These are phyloP conservation scores for Epichloe baconii DNA, from an alignment of 2,329 filamentous ascomycete species.

Conservation along the genomic window DNA sequence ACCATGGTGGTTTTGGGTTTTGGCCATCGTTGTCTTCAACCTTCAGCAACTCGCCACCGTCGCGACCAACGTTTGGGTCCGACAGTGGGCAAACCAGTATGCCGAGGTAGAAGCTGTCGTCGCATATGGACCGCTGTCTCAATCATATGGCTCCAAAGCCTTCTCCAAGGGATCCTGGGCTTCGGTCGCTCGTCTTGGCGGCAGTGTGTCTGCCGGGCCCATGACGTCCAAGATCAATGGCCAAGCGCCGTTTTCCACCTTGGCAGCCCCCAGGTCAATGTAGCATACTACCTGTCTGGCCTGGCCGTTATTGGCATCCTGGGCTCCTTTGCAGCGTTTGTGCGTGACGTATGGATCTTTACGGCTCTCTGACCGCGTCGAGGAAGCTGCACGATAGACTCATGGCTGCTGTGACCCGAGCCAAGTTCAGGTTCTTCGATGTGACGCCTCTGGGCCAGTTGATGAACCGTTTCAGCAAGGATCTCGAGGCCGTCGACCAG, in stretches of 20 bases:
- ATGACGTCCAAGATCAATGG: conserved; percentile 2
- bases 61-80: conserved; percentile 87
- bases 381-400: conserved; percentile 69
- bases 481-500: conserved; percentile 88
- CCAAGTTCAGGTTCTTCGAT: conserved; percentile 96
- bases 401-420: conserved; percentile 67
- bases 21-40: conserved; percentile 61
- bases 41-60: conserved; percentile 77
- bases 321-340: conserved; percentile 70
- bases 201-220: conserved; percentile 12
- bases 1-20: conserved; percentile 88
- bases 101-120: conserved; percentile 24
- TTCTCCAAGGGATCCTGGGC: conserved; percentile 21
- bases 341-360: conserved; percentile 78
- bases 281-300: conserved; percentile 68
- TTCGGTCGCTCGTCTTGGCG: conserved; percentile 22
- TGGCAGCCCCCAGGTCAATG: conserved; percentile 50
- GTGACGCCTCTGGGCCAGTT: conserved; percentile 89
- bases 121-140: conserved; percentile 10
- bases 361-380: conserved; percentile 80
- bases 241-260: conserved; percentile 10
- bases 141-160: conserved; percentile 13
- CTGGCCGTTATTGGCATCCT: conserved; percentile 69
- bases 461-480: conserved; percentile 98
- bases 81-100: conserved; percentile 90